Conservation (phyloP, 495 filamentous ascomycete species). For the Geoglossum glabrum region DNA sequence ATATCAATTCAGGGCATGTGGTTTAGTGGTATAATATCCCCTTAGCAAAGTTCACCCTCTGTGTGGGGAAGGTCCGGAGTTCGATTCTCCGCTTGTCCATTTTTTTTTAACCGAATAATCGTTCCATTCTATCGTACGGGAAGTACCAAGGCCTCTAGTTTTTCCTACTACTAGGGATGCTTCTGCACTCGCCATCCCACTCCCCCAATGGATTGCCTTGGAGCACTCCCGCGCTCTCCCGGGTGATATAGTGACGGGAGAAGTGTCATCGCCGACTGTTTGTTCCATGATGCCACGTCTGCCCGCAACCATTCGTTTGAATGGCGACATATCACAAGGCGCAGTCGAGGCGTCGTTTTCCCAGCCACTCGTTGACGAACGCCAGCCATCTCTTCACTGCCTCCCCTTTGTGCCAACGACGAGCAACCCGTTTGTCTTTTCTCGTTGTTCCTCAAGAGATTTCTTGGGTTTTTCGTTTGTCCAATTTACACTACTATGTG, state of each 20-base stretch:
- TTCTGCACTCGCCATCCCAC: no score
- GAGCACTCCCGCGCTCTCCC: no score
- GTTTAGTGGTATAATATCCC: constrained; percentile 16
- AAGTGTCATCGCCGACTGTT: neutral
- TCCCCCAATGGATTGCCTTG: no score
- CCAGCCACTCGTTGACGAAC: neutral
- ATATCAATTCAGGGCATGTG: constrained; percentile 8
- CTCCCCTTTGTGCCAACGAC: neutral
- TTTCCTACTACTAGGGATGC: no score
- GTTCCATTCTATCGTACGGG: neutral
- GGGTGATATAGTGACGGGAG: no score
- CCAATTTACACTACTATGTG: neutral
- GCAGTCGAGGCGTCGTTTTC: neutral
- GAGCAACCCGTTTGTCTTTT: neutral
- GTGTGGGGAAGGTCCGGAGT: constrained; percentile 13
- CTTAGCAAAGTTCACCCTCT: constrained; percentile 7
- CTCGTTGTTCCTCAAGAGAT: neutral
- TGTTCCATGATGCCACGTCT: neutral
- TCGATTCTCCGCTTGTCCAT: constrained; percentile 13
- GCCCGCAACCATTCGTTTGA: neutral
- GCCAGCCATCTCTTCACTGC: neutral
- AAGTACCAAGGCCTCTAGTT: no score
- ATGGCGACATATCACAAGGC: neutral
- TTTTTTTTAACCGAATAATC: constrained; percentile 3
- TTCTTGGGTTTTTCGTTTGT: neutral